Conservation (phyloP, 768 basidiomycete genomes). For the Mycena latifolia region DNA sequence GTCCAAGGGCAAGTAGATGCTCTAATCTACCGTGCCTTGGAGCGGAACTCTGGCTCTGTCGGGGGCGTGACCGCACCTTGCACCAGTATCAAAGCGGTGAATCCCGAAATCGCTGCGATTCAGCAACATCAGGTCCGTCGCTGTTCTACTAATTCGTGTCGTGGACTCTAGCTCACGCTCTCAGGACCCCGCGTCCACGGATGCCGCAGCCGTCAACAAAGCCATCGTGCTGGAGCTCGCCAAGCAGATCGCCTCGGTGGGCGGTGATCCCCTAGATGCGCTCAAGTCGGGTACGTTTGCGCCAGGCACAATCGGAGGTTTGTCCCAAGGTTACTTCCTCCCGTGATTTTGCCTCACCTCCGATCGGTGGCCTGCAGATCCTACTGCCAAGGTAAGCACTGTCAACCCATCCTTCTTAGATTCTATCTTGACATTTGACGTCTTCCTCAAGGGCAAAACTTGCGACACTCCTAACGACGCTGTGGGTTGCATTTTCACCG, state of each 20-base stretch:
- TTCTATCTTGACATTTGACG: too few species aligned
- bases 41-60: conserved; percentile 73
- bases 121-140: conserved; percentile 67
- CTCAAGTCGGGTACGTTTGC: conserved; percentile 73
- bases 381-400: conserved; percentile 55
- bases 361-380: too few species aligned
- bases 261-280: conserved; percentile 69
- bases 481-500: conserved; percentile 72
- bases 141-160: background rate
- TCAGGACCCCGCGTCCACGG: conserved; percentile 71
- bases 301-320: conserved; percentile 58
- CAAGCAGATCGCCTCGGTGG: conserved; percentile 70
- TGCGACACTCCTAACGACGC: conserved; percentile 67
- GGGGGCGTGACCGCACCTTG: conserved; percentile 60
- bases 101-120: conserved; percentile 76
- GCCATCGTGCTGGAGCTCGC: conserved; percentile 72
- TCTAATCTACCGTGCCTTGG: conserved; percentile 73
- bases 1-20: conserved; percentile 70
- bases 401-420: too few species aligned
- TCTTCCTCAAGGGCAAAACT: conserved; percentile 53
- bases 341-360: too few species aligned
- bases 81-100: conserved; percentile 66
- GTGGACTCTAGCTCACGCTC: background rate
- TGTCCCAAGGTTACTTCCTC: background rate
- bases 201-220: conserved; percentile 73